Conservation (phyloP, 2,329 filamentous ascomycete genomes). For the Aspergillus sp. region DNA sequence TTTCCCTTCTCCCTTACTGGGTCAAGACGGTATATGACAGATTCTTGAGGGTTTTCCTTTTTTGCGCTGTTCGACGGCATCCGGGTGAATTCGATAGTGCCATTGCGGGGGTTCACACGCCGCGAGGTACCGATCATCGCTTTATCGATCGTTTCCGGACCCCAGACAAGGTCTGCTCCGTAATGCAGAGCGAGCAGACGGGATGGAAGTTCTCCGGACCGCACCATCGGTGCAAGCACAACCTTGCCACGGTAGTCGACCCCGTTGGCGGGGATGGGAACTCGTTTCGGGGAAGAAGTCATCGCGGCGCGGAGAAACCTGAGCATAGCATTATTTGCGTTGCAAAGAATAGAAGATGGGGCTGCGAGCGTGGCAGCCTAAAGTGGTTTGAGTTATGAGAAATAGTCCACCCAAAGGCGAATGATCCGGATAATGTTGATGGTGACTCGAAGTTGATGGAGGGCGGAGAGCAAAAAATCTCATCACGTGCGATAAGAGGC, state of each 20-base stretch:
- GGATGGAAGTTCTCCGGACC: slow-evolving; percentile 92
- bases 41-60: slow-evolving; percentile 50
- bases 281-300: slow-evolving; percentile 59
- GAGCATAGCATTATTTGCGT: slow-evolving; percentile 39
- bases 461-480: slow-evolving; percentile 21
- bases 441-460: slow-evolving; percentile 1
- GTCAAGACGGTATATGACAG: slow-evolving; percentile 80
- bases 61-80: slow-evolving; percentile 66
- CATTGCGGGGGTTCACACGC: slow-evolving; percentile 71
- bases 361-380: neutral
- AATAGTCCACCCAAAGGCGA: neutral
- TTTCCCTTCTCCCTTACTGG: slow-evolving; percentile 71
- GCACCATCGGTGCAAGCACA: slow-evolving; percentile 96
- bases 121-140: slow-evolving; percentile 85
- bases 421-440: neutral
- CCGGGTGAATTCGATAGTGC: slow-evolving; percentile 82
- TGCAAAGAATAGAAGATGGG: neutral
- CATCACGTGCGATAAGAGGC: slow-evolving; percentile 5
- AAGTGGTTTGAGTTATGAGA: neutral
- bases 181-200: slow-evolving; percentile 88
- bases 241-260: slow-evolving; percentile 93
- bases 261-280: slow-evolving; percentile 82
- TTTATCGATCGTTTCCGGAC: slow-evolving; percentile 91
- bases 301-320: slow-evolving; percentile 54
- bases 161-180: slow-evolving; percentile 96